phyloP scores from a whole-genome alignment of 2,329 filamentous ascomycete species.

The Aureobasidium sp. region DNA sequence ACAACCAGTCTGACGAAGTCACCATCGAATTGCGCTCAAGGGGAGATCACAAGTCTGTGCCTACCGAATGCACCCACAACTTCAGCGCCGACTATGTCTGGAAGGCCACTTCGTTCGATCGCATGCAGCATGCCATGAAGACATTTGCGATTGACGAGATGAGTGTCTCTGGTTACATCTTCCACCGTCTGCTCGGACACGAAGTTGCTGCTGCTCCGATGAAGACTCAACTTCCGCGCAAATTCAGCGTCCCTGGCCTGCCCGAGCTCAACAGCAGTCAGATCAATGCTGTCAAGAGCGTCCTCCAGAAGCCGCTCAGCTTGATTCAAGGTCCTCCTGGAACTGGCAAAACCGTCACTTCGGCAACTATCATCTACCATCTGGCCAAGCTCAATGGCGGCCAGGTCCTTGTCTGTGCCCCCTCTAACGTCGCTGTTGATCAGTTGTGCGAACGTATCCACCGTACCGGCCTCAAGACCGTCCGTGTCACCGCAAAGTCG shows the following conservation, averaged over 20 bases:
- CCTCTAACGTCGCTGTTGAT: constrained; percentile 96
- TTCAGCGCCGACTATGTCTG: constrained; percentile 99
- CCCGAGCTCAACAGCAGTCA: constrained; percentile 94
- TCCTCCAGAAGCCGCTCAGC: constrained; percentile 85
- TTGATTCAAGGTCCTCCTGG: constrained; percentile 95
- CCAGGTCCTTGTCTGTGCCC: constrained; percentile 91
- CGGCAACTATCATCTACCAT: constrained; percentile 97
- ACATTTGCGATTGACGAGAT: constrained; percentile 96
- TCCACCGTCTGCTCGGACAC: constrained; percentile 90
- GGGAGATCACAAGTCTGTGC: constrained; percentile 90
- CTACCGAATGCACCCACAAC: constrained; percentile 92
- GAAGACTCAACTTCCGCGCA: constrained; percentile 92
- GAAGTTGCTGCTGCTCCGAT: constrained; percentile 90
- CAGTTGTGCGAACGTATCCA: constrained; percentile 97
- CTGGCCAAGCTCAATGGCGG: constrained; percentile 90
- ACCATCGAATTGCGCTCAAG: constrained; percentile 90
- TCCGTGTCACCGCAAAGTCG: constrained; percentile 96
- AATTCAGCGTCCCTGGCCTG: constrained; percentile 89
- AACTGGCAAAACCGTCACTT: constrained; percentile 97
- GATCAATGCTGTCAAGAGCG: constrained; percentile 91
- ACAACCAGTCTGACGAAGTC: constrained; percentile 97
- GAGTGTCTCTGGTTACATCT: constrained; percentile 98
- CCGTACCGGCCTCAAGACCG: constrained; percentile 87
- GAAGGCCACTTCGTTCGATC: constrained; percentile 98
- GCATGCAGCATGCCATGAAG: constrained; percentile 99